Evolutionary conservation across 441 rosid species (phyloP).

Genomic region (Rhodomyrtus psidioides): DNA sequence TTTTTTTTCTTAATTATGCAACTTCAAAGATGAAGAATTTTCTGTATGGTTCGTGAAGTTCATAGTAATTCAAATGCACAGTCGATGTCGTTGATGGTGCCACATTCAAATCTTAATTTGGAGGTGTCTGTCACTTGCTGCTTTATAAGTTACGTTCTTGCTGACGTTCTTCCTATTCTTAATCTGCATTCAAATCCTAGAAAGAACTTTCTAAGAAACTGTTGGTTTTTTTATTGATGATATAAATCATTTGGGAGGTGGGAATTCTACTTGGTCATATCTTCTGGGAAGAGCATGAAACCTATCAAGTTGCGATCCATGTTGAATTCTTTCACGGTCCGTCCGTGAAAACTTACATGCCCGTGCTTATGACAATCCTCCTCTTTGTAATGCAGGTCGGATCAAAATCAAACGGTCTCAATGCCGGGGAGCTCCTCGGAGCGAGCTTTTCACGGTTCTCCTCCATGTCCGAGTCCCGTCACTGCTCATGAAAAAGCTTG

Average conservation of each 20-base stretch:
- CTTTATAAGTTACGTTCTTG: not conserved
- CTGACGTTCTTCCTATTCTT: not conserved
- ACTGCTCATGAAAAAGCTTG: not conserved
- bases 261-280: not conserved
- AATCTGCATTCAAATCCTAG: not conserved
- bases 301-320: not conserved
- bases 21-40: not conserved
- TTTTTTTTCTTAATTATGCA: not conserved
- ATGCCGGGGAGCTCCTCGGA: not conserved
- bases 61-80: not conserved
- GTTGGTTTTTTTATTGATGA: not conserved
- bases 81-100: rapidly evolving
- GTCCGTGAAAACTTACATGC: not conserved
- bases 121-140: not conserved
- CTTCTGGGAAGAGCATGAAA: not conserved
- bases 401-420: not conserved
- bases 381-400: not conserved
- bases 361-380: not conserved
- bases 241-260: not conserved
- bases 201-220: not conserved
- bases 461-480: not conserved
- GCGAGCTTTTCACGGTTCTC: not conserved
- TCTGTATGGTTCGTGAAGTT: not conserved
- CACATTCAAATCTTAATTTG: not conserved
- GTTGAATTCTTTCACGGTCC: not conserved